Evolutionary conservation across 2,329 filamentous ascomycete species (phyloP).

Genomic region (Calonectria hongkongensis): DNA sequence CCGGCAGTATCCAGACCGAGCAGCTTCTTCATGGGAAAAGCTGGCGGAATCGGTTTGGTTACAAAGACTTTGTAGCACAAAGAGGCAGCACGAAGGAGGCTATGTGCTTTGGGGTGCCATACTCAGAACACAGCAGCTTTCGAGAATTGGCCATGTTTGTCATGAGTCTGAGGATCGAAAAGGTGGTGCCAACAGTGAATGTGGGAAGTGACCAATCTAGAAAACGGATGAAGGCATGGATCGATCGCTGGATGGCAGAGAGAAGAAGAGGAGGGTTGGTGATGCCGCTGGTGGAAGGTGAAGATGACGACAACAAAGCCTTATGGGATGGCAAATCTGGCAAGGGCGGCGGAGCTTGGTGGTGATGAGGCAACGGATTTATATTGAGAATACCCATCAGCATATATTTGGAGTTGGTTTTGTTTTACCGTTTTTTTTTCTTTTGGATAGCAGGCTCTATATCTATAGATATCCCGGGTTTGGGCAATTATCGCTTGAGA

Average conservation of each 20-base stretch:
- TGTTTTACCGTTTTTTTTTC: background rate
- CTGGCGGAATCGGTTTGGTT: slow-evolving; percentile 85
- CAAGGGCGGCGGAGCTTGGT: slow-evolving; percentile 63
- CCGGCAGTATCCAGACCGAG: slow-evolving; percentile 69
- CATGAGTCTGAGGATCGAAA: slow-evolving; percentile 89
- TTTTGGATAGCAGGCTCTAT: background rate
- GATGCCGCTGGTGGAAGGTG: slow-evolving; percentile 64
- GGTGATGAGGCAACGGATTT: slow-evolving; percentile 50
- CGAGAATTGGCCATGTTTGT: slow-evolving; percentile 95
- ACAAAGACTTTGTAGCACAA: slow-evolving; percentile 85
- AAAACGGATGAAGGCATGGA: slow-evolving; percentile 79
- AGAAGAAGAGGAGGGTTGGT: slow-evolving; percentile 73
- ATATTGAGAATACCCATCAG: slow-evolving; percentile 8
- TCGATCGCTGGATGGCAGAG: slow-evolving; percentile 77
- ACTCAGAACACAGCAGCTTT: slow-evolving; percentile 97
- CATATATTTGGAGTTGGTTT: too few relatives aligned
- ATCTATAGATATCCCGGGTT: slow-evolving; percentile 6
- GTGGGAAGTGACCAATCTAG: slow-evolving; percentile 76
- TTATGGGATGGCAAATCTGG: slow-evolving; percentile 64
- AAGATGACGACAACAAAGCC: slow-evolving; percentile 57
- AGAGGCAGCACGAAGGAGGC: slow-evolving; percentile 88
- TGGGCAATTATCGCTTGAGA: background rate
- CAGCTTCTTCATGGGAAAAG: slow-evolving; percentile 74
- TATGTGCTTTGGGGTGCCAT: slow-evolving; percentile 94
- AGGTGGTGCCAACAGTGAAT: slow-evolving; percentile 95